Percentiles rank a stretch among this genome's conserved stretches.
Evolutionary conservation across 2,329 filamentous ascomycete species (phyloP).

Genomic region (Claviceps purpurea): DNA sequence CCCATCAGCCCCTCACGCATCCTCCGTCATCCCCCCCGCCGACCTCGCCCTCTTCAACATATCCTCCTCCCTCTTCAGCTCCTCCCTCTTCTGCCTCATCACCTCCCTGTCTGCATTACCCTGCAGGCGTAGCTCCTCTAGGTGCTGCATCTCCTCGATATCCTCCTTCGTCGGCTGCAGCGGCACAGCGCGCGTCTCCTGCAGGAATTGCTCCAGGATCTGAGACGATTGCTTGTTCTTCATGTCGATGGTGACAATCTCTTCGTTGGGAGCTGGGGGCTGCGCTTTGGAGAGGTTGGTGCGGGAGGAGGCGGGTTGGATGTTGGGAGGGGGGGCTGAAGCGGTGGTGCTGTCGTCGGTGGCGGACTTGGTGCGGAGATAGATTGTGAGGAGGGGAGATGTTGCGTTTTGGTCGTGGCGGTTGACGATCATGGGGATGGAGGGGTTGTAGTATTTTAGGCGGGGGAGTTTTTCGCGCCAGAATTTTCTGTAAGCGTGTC

Average conservation of each 20-base stretch:
- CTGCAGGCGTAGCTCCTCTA: constrained; percentile 40
- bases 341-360: background rate
- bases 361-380: constrained; percentile 34
- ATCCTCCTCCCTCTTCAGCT: constrained; percentile 48
- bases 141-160: constrained; percentile 38
- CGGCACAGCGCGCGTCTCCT: constrained; percentile 44
- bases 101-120: constrained; percentile 41
- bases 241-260: constrained; percentile 46
- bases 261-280: constrained; percentile 33
- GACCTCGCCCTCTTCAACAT: constrained; percentile 28
- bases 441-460: constrained; percentile 89
- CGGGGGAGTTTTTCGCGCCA: constrained; percentile 72
- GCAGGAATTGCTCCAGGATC: constrained; percentile 51
- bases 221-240: constrained; percentile 44
- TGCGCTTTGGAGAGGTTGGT: constrained; percentile 35
- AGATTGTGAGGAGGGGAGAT: constrained; percentile 51
- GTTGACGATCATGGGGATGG: constrained; percentile 69
- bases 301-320: constrained; percentile 33
- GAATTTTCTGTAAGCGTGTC: constrained; percentile 55
- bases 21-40: constrained; percentile 22
- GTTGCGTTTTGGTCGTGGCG: constrained; percentile 44
- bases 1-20: constrained; percentile 10
- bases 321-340: constrained; percentile 6
- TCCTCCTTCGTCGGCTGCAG: constrained; percentile 49
- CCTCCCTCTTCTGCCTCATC: constrained; percentile 37